Base-by-base conservation (phyloP, 164 flowering plant species). In the Amborella trichopoda region DNA sequence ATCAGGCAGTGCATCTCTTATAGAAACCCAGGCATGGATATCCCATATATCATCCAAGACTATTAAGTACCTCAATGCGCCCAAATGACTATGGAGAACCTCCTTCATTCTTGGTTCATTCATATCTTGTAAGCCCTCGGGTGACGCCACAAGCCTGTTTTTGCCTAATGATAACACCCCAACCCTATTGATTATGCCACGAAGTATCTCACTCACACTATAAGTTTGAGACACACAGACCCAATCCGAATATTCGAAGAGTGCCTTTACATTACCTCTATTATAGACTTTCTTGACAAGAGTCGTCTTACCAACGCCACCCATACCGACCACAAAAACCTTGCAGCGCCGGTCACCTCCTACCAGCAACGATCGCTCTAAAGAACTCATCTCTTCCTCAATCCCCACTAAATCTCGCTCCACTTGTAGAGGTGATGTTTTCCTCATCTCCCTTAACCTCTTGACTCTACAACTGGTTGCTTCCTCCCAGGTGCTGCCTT, bases 1-100 rank as follows among this genome's bases (percentile, higher is more conserved):
- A 3, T 9, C 20, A 9, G 14, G 39, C 11, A 40, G 18, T 3
- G 34, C n/a, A 6, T 12, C 23, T 13, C 5, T 26, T 20, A 40
- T 8, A 6, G 4, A 16, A 4, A 19, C 54, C 54, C 54, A 51
- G 10, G 21, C 32, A 20, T 33, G 17, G 13, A 14, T 24, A 13
- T 19, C 39, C 37, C 54, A 50, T 5, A 39, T 36, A 50, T 39
- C 45, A 50, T 50, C 54, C n/a, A 50, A 18, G 37, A 39, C 54
- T 1, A 50, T 10, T 22, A 50, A 50, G n/a, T n/a, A n/a, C n/a
- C n/a, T n/a, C n/a, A n/a, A n/a, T n/a, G n/a, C n/a, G n/a, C n/a
- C n/a, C n/a, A n/a, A n/a, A n/a, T n/a, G n/a, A n/a, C n/a, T n/a
- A n/a, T n/a, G n/a, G n/a, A n/a, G 17, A 50, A 40, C 8, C 12